phyloP scores from a whole-genome alignment of 176 grass and related monocot genomes.

The Triticum dicoccoides region DNA sequence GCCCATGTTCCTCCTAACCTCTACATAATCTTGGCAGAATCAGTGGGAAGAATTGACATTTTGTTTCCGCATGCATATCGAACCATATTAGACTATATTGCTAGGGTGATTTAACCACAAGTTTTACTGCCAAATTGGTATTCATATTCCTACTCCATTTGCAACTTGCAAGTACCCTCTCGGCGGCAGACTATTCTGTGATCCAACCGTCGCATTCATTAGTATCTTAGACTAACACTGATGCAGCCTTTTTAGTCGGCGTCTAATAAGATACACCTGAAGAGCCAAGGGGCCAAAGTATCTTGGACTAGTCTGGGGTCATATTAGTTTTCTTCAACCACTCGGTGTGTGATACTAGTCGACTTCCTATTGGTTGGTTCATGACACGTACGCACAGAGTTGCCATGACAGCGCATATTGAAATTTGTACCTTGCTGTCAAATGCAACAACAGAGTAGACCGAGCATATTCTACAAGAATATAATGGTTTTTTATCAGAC shows the following conservation, averaged over 20 bases:
- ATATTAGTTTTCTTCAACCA: background rate
- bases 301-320: background rate
- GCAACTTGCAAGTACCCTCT: background rate
- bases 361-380: background rate
- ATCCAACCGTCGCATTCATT: background rate
- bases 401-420: background rate
- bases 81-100: background rate
- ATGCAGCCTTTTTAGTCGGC: background rate
- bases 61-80: background rate
- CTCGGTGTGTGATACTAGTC: background rate
- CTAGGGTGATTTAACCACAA: background rate
- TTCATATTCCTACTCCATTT: background rate
- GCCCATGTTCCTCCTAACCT: background rate
- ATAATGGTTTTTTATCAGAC: background rate
- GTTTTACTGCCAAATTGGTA: background rate
- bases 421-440: background rate
- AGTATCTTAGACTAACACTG: background rate
- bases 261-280: background rate
- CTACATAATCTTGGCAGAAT: background rate
- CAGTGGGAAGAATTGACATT: background rate
- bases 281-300: constrained; percentile 34
- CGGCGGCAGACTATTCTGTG: background rate
- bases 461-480: background rate
- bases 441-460: background rate
- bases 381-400: background rate